These are phyloP conservation scores for Haematococcus lacustris DNA, from an alignment of 139 green algal genomes.

Conservation along the genomic window DNA sequence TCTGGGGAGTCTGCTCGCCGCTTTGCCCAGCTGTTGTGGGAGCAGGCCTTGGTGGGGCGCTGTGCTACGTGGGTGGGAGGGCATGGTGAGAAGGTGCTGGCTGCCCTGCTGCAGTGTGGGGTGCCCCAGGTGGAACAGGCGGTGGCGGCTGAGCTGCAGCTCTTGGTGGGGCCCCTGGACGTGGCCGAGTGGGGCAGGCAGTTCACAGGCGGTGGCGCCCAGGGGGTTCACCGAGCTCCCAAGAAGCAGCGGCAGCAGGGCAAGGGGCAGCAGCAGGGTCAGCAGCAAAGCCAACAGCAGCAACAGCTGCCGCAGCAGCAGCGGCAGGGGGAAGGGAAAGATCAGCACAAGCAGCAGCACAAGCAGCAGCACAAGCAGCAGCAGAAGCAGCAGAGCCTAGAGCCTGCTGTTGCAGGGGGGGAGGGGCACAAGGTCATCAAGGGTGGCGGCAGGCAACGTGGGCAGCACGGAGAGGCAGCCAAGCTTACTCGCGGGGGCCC, in stretches of 20 bases:
- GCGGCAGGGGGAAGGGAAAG: too few species aligned
- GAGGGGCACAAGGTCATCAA: too few species aligned
- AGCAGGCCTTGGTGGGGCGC: conserved; percentile 28
- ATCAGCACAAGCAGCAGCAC: too few species aligned
- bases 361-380: too few species aligned
- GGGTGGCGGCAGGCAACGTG: too few species aligned
- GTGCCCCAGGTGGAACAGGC: conserved; percentile 14
- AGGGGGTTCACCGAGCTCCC: background rate
- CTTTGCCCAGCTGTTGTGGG: conserved; percentile 44
- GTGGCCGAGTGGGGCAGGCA: background rate
- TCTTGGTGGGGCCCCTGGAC: conserved; percentile 6
- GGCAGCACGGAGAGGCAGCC: too few species aligned
- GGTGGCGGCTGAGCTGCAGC: conserved; percentile 33
- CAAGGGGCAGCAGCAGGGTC: background rate
- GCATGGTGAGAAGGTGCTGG: conserved; percentile 69
- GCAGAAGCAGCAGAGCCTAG: too few species aligned
- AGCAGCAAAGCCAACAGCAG: background rate
- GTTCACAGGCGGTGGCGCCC: background rate
- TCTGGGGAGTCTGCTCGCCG: background rate
- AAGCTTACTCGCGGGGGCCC: too few species aligned
- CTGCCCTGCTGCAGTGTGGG: conserved; percentile 45
- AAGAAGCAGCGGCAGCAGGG: background rate
- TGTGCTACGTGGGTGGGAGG: conserved; percentile 40
- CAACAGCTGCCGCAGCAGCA: conserved; percentile 2
- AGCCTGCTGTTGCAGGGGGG: too few species aligned